phyloP scores from a whole-genome alignment of 2,329 filamentous ascomycete species.

The Claviceps digitariae region DNA sequence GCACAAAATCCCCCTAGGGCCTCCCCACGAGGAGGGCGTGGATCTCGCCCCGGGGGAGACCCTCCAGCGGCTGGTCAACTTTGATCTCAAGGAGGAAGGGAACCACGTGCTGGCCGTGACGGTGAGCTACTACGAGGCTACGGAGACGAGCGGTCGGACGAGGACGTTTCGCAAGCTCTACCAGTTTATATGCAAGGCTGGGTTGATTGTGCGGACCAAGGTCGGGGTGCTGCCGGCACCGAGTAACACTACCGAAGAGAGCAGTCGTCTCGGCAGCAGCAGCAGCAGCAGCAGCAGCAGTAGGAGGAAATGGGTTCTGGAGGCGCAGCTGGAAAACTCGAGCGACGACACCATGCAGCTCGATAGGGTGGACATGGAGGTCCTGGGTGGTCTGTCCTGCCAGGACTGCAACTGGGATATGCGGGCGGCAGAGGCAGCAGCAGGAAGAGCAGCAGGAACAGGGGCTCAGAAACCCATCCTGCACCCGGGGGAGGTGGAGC shows the following conservation, averaged over 20 bases:
- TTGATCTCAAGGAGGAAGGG: conserved; percentile 87
- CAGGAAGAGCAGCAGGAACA: neutral
- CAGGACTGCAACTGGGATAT: conserved; percentile 44
- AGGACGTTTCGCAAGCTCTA: conserved; percentile 91
- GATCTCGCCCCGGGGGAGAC: conserved; percentile 52
- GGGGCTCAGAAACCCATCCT: conserved; percentile 36
- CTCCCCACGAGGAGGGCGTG: conserved; percentile 4
- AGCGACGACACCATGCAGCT: conserved; percentile 72
- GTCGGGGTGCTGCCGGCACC: conserved; percentile 34
- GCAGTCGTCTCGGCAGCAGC: neutral
- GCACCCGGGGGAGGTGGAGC: conserved; percentile 49
- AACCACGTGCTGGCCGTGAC: conserved; percentile 89
- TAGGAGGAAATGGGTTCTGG: conserved; percentile 54
- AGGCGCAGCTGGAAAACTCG: conserved; percentile 92
- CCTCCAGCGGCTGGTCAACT: conserved; percentile 67
- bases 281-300: neutral
- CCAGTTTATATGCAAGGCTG: conserved; percentile 86
- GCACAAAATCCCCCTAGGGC: conserved; percentile 48
- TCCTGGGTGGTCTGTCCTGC: conserved; percentile 36
- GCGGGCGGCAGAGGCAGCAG: neutral
- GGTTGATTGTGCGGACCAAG: conserved; percentile 84
- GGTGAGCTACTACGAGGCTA: conserved; percentile 84
- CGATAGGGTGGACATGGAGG: conserved; percentile 47
- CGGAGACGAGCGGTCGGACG: conserved; percentile 54
- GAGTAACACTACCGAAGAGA: neutral